Evolutionary conservation across 345 rosid species (phyloP).

Genomic region (Lepidium didymum): DNA sequence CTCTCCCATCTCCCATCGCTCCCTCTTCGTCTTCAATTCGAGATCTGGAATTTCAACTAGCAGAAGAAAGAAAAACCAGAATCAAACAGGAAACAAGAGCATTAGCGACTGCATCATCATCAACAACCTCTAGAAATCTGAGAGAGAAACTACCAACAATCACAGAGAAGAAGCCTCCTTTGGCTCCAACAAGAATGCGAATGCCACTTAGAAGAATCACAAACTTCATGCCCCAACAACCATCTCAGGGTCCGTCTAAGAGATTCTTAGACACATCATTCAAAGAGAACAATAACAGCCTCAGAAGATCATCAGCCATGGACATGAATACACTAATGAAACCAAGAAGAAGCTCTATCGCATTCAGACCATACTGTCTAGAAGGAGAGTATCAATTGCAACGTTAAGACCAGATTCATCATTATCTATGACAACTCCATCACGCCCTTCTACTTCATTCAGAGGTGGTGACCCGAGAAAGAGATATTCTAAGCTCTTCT

Average conservation of each 20-base stretch:
- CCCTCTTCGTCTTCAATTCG: too few species aligned
- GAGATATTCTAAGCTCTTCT: slow-evolving; percentile 70
- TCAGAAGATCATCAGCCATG: slow-evolving; percentile 19
- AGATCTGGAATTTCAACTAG: slow-evolving; percentile 75
- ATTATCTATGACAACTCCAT: slow-evolving; percentile 44
- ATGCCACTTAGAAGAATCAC: slow-evolving; percentile 67
- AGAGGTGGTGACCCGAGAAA: slow-evolving; percentile 45
- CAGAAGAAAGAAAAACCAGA: slow-evolving; percentile 84
- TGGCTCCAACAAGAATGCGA: slow-evolving; percentile 59
- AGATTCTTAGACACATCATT: slow-evolving; percentile 21
- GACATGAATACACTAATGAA: slow-evolving; percentile 37
- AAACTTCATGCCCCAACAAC: slow-evolving; percentile 56
- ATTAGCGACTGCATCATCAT: slow-evolving; percentile 38
- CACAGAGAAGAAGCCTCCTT: slow-evolving; percentile 63
- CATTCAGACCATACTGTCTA: slow-evolving; percentile 62
- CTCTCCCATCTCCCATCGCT: too few species aligned
- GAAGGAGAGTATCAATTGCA: slow-evolving; percentile 74
- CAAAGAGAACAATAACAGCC: background rate
- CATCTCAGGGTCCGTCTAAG: slow-evolving; percentile 42
- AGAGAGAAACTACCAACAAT: slow-evolving; percentile 33
- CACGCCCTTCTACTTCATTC: slow-evolving; percentile 30
- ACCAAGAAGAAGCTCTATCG: slow-evolving; percentile 70
- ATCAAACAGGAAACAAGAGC: slow-evolving; percentile 72
- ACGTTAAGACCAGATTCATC: slow-evolving; percentile 50
- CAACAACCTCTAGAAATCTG: slow-evolving; percentile 32